Evolutionary conservation across 129 eudicot genomes (phyloP), one percentile per base, ranked within the genome.

Genomic region (Pseudognaphalium luteoalbum): DNA sequence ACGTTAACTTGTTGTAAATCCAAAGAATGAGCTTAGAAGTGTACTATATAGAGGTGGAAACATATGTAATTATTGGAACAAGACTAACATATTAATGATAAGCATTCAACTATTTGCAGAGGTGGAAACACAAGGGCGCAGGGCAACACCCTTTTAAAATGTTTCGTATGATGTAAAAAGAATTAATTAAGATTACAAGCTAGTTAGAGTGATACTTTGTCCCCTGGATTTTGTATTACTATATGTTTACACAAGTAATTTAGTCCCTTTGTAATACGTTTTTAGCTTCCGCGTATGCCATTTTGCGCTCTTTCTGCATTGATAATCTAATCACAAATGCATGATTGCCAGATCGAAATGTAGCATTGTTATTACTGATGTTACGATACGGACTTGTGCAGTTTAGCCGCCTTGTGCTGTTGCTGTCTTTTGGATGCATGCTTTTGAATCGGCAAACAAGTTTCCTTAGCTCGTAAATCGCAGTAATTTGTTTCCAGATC

Each of bases 391-490:
- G 28, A 59, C 12, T 71, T 54, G 51, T 83, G 88, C 90, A 89
- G 96, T 87, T 89, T 82, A 83, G 97, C 96, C 61, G 95, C 90
- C 50, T 75, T 91, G 57, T 91, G 97, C 62, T 91, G 97, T 35
- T 89, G 96, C 64, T 92, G 97, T 74, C 90, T 92, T 3, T 82
- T 92, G 84, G 97, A 92, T 57, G 88, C 87, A 2, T 85, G 91
- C 85, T 92, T 89, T 57, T 92, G 83, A 87, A 42, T 47, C 5
- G 14, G 9, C 11, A 32, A 76, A 81, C 5, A 30, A 32, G 52
- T 34, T 32, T 14, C 25, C 12, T 14, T 5, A 14, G 41, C 69
- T 30, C 22, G 9, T 6, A 57, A 8, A 57, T 57, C 62, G 3
- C 19, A 56, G 19, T 47, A 5, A 12, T 61, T 61, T 64, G 69